Evolutionary conservation across 2,329 filamentous ascomycete genomes (phyloP), one percentile per base, ranked within the genome.

Genomic region (Rutstroemia sp.): DNA sequence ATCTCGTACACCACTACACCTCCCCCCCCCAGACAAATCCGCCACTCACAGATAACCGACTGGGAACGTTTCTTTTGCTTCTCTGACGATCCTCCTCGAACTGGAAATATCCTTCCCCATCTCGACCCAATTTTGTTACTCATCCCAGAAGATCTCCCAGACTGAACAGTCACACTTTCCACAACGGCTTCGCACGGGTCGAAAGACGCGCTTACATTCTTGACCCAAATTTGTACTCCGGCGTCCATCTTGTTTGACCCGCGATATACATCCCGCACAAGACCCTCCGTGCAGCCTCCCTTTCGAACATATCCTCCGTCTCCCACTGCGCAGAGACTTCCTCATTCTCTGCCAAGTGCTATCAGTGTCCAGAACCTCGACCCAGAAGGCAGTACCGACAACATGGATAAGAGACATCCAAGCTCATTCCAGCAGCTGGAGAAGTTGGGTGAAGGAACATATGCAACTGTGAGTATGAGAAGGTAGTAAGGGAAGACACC

Each of bases 381-480:
- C 44, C 57, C 60, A 5, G 65, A 67, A 48, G 56, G 57, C 45
- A 54, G 57, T 17, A 50, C 56, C 48, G 51, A 58, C 56, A 59
- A 56, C 5, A 97, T 97, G 92, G 92, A 96, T 16, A 89, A 95
- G 72, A 80, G 88, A 68, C 90, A 96, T 69, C 92, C 92, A 42
- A 69, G 67, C 76, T 97, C 92, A 60, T 99, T 99, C 79, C 92
- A 97, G 81, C 94, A 97, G 84, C 82, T 97, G 72, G 94, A 99
- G 75, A 99, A 92, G 87, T 82, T 99, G 64, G 94, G 94, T 68
- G 94, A 99, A 78, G 94, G 94, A 60, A 99, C 94, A 34, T 99
- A 99, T 82, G 94, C 94, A 37, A 99, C 94, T 37, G 94, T 96
- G 78, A 59, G 67, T 67, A 49, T 17, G 19, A 12, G 34, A 12